These are phyloP conservation scores for Ganoderma meredithae DNA, from an alignment of 1,284 basidiomycete species.

Conservation along the genomic window DNA sequence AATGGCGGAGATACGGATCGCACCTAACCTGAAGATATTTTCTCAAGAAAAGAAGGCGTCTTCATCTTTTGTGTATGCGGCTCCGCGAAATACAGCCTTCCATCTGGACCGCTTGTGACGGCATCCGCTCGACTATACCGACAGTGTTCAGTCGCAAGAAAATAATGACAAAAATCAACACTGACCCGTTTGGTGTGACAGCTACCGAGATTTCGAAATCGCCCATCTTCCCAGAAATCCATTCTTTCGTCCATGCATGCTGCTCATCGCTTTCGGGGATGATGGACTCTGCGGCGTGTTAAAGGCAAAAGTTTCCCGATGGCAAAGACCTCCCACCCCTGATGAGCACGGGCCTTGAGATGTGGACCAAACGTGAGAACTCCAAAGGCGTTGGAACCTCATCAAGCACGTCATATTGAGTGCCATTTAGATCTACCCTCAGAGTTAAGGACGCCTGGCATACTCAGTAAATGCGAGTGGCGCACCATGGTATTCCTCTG, in stretches of 20 bases:
- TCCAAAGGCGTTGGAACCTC: slow-evolving; percentile 73
- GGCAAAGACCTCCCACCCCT: slow-evolving; percentile 54
- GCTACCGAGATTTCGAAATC: slow-evolving; percentile 72
- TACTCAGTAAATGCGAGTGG: neutral
- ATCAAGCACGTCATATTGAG: slow-evolving; percentile 59
- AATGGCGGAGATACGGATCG: slow-evolving; percentile 21
- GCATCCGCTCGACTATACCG: slow-evolving; percentile 81
- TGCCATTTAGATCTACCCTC: slow-evolving; percentile 69
- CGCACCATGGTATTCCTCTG: slow-evolving; percentile 62
- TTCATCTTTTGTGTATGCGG: slow-evolving; percentile 75
- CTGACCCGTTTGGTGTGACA: slow-evolving; percentile 85
- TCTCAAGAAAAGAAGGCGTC: slow-evolving; percentile 63
- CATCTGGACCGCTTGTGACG: slow-evolving; percentile 63
- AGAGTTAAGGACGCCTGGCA: neutral
- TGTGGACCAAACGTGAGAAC: slow-evolving; percentile 75
- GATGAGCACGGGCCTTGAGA: slow-evolving; percentile 83
- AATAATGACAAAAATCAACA: neutral
- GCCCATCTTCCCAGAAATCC: slow-evolving; percentile 64
- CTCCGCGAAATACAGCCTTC: slow-evolving; percentile 78
- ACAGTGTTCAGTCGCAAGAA: neutral
- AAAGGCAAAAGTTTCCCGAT: neutral
- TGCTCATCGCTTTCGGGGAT: slow-evolving; percentile 49
- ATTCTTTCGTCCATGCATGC: slow-evolving; percentile 68
- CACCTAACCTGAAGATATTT: slow-evolving; percentile 49
- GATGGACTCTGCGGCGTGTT: slow-evolving; percentile 41